A percentile compares a stretch with the other conserved stretches of the same genome.
phyloP scores from a whole-genome alignment of 208 protist genomes.

The Leishmania guyanensis region DNA sequence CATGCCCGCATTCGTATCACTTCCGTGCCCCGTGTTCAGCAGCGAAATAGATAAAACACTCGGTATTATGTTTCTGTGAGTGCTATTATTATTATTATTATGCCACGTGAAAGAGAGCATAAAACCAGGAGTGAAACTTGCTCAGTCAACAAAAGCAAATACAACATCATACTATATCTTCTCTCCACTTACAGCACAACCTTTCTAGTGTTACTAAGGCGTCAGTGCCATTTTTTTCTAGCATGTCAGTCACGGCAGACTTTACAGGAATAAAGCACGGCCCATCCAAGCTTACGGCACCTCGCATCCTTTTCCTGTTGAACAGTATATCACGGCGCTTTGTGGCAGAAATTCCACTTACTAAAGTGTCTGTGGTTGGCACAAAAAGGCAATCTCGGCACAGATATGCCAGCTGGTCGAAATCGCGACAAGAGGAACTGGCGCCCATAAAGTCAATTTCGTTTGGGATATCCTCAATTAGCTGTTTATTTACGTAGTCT shows the following conservation, averaged over 20 bases:
- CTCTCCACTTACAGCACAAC: conserved; percentile 28
- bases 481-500: conserved; percentile 25
- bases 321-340: conserved; percentile 46
- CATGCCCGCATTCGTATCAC: background rate
- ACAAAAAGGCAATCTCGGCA: conserved; percentile 59
- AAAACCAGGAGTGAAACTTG: background rate
- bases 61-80: background rate
- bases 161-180: background rate
- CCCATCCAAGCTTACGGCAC: conserved; percentile 17
- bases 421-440: conserved; percentile 71
- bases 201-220: conserved; percentile 19
- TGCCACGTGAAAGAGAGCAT: background rate
- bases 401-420: conserved; percentile 69
- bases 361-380: conserved; percentile 12
- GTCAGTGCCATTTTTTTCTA: conserved; percentile 21
- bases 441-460: conserved; percentile 62
- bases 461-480: conserved; percentile 52
- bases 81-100: background rate
- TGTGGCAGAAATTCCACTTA: conserved; percentile 7
- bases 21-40: background rate
- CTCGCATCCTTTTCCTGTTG: conserved; percentile 45
- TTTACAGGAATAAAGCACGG: conserved; percentile 41
- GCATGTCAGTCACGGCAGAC: conserved; percentile 15
- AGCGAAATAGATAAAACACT: background rate
- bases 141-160: background rate